phyloP scores from a whole-genome alignment of 805 yeast genomes.

The Kuraishia molischiana region DNA sequence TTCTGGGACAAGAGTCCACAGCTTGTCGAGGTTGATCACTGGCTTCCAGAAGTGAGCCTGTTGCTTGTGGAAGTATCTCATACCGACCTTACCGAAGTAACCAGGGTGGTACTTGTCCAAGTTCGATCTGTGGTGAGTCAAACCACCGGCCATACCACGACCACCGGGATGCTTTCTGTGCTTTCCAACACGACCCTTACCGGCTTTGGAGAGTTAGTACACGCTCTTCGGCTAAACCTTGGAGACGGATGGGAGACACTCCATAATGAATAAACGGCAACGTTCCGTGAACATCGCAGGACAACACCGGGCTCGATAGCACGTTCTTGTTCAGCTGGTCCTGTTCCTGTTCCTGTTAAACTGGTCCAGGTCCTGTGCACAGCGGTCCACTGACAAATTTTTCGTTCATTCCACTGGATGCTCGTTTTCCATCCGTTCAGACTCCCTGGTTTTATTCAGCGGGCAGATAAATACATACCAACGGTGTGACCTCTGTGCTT shows the following conservation, averaged over 20 bases:
- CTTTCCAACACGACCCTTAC: constrained; percentile 99
- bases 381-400: too few relatives aligned
- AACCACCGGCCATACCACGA: constrained; percentile 99
- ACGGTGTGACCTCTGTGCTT: constrained; percentile 99
- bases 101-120: constrained; percentile 99
- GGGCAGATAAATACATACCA: constrained; percentile 75
- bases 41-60: constrained; percentile 95
- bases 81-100: constrained; percentile 99
- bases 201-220: constrained; percentile 53
- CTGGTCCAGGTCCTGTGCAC: too few relatives aligned
- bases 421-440: too few relatives aligned
- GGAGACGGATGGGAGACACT: too few relatives aligned
- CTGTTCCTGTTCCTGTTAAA: too few relatives aligned
- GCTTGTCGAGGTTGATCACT: constrained; percentile 94
- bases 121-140: constrained; percentile 99
- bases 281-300: too few relatives aligned
- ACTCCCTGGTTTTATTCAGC: too few relatives aligned
- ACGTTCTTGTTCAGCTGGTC: too few relatives aligned
- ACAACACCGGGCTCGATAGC: too few relatives aligned
- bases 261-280: too few relatives aligned
- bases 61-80: constrained; percentile 99
- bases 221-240: too few relatives aligned
- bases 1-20: constrained; percentile 93
- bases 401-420: too few relatives aligned
- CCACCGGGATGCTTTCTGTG: constrained; percentile 99